These are phyloP conservation scores for Oryza punctata DNA, from an alignment of 176 grass and related monocot genomes.

Conservation along the genomic window DNA sequence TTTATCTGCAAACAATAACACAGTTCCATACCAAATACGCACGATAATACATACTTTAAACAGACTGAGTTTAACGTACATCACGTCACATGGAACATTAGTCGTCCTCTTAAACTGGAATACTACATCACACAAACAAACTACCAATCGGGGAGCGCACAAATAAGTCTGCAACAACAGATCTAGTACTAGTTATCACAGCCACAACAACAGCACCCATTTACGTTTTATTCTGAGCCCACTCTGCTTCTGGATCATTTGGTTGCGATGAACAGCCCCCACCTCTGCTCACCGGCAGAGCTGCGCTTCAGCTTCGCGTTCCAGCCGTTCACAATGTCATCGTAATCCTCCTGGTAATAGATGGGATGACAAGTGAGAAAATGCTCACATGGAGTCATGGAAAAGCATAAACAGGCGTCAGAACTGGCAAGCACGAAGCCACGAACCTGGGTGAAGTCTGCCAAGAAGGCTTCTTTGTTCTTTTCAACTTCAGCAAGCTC, in stretches of 20 bases:
- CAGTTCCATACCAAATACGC: background rate
- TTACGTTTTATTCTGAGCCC: slow-evolving; percentile 30
- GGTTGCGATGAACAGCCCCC: slow-evolving; percentile 87
- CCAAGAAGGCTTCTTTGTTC: slow-evolving; percentile 74
- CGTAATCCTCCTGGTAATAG: slow-evolving; percentile 74
- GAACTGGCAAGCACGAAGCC: slow-evolving; percentile 37
- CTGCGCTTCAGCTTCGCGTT: slow-evolving; percentile 88
- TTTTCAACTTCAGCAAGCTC: slow-evolving; percentile 72
- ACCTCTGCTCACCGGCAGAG: slow-evolving; percentile 80
- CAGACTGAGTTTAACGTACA: background rate
- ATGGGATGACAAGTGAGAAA: slow-evolving; percentile 18
- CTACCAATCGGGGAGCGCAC: slow-evolving; percentile 18
- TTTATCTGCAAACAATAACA: background rate
- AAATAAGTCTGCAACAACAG: background rate
- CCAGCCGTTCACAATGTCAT: slow-evolving; percentile 88
- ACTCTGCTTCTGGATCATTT: slow-evolving; percentile 50
- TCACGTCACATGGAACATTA: background rate
- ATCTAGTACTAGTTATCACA: background rate
- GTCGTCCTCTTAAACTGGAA: background rate
- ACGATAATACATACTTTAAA: background rate
- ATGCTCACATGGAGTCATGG: background rate
- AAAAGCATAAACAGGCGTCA: slow-evolving; percentile 4
- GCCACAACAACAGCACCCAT: background rate
- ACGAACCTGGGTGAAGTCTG: slow-evolving; percentile 77
- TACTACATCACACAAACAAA: background rate